Evolutionary conservation across 78 protist species (phyloP).

Genomic region (Dictyostelium firmibasis): DNA sequence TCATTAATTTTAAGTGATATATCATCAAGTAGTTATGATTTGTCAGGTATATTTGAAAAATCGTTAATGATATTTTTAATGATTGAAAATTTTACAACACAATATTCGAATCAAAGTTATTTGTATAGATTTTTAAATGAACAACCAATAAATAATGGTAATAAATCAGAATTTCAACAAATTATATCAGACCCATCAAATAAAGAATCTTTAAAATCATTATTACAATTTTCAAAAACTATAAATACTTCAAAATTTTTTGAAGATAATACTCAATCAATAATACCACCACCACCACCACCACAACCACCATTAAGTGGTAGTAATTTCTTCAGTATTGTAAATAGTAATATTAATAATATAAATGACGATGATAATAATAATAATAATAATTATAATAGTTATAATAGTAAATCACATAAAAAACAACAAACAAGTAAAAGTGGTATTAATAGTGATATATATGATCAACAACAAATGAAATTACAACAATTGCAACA

Average conservation of each 20-base stretch:
- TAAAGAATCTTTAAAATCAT: not conserved
- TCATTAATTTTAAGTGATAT: not conserved
- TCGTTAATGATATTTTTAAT: conserved; percentile 23
- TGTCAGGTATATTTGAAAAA: conserved; percentile 38
- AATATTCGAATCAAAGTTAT: not conserved
- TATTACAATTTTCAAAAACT: not conserved
- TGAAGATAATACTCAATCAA: not conserved
- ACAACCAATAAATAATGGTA: not conserved
- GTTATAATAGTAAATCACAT: not conserved
- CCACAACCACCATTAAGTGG: not conserved
- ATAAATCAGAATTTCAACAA: not conserved
- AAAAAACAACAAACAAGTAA: not conserved
- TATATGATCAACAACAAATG: not conserved
- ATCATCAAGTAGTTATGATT: not conserved
- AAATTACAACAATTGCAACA: conserved; percentile 11
- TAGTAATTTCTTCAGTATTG: not conserved
- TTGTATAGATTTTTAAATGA: not conserved
- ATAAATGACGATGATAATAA: not conserved
- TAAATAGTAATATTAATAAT: not conserved
- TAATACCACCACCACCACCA: not conserved
- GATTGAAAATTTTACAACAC: not conserved
- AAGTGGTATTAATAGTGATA: not conserved
- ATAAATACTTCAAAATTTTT: conserved; percentile 17
- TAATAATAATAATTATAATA: not conserved
- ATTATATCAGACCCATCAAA: not conserved